phyloP scores from a whole-genome alignment of 768 basidiomycete genomes.

The Pulveroboletus sp. region DNA sequence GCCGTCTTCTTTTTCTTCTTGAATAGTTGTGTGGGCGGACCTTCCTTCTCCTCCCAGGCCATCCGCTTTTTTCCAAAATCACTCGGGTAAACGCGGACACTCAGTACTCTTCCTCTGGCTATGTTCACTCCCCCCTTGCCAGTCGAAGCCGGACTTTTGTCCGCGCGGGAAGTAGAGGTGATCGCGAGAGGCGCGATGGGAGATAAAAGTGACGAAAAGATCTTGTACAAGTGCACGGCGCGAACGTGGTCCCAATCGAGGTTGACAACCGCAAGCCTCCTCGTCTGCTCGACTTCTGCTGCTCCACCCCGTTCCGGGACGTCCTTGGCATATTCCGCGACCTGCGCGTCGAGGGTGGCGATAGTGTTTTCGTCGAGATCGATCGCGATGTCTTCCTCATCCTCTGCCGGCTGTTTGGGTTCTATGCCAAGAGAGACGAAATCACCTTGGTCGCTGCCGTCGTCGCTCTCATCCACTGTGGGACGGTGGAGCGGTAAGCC shows the following conservation, averaged over 20 bases:
- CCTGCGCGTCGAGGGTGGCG: conserved; percentile 71
- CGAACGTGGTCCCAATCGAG: conserved; percentile 98
- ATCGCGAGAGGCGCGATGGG: conserved; percentile 43
- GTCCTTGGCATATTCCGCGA: conserved; percentile 51
- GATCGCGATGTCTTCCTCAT: conserved; percentile 52
- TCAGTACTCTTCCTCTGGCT: conserved; percentile 63
- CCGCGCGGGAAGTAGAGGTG: conserved; percentile 22
- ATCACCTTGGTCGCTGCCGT: conserved; percentile 45
- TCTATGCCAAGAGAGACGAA: conserved; percentile 50
- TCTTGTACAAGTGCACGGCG: conserved; percentile 85
- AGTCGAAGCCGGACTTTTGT: conserved; percentile 11
- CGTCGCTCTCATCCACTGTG: conserved; percentile 39
- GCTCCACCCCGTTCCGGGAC: conserved; percentile 43
- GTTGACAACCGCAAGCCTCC: conserved; percentile 85
- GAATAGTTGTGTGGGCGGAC: conserved; percentile 85
- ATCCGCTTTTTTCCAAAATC: conserved; percentile 88
- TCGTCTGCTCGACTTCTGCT: conserved; percentile 47
- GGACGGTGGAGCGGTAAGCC: neutral
- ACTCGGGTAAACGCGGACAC: conserved; percentile 86
- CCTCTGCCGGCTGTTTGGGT: conserved; percentile 18
- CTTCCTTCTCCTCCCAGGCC: conserved; percentile 83
- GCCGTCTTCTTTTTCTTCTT: conserved; percentile 41
- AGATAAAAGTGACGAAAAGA: conserved; percentile 84
- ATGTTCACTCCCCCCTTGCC: conserved; percentile 23
- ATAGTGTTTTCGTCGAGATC: conserved; percentile 77